Conservation (phyloP, 176 grass and related monocot species). For the Oryza punctata region DNA sequence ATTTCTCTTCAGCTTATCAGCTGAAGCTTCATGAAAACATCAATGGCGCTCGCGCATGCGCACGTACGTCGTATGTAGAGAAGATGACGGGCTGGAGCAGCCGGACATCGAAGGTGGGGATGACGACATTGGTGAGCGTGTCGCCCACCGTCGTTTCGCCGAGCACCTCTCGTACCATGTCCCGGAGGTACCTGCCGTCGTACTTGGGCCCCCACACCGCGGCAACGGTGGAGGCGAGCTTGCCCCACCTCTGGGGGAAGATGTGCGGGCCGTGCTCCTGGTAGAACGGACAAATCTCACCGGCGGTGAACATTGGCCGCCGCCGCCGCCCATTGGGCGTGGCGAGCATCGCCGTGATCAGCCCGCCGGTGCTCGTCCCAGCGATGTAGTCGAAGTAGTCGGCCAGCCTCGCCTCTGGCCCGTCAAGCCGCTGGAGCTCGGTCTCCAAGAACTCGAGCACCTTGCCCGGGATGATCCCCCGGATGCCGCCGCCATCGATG, state of each 20-base stretch:
- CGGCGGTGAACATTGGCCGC: constrained; percentile 39
- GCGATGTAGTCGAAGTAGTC: constrained; percentile 60
- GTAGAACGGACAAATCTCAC: constrained; percentile 50
- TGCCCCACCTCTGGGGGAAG: constrained; percentile 32
- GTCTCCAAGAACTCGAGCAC: constrained; percentile 49
- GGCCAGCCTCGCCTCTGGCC: constrained; percentile 41
- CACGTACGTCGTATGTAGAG: constrained; percentile 4
- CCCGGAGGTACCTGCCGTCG: constrained; percentile 43
- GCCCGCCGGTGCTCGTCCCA: constrained; percentile 66
- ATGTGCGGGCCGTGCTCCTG: constrained; percentile 38
- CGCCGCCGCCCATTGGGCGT: constrained; percentile 14
- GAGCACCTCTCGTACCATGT: too few relatives aligned
- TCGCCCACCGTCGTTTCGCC: too few relatives aligned
- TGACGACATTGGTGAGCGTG: too few relatives aligned
- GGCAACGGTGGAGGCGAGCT: neutral
- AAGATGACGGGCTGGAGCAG: too few relatives aligned
- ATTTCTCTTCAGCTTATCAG: too few relatives aligned
- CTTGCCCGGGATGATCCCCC: constrained; percentile 47
- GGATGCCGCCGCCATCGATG: constrained; percentile 55
- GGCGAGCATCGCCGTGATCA: constrained; percentile 52
- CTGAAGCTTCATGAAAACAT: too few relatives aligned
- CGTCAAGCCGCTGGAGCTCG: constrained; percentile 45
- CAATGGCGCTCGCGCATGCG: too few relatives aligned
- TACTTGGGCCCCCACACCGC: constrained; percentile 39
- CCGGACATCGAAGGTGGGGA: too few relatives aligned